A percentile compares a stretch with the other conserved stretches of the same genome.
Conservation (phyloP, 139 green algal genomes). For the Diplosphaera chodatii region DNA sequence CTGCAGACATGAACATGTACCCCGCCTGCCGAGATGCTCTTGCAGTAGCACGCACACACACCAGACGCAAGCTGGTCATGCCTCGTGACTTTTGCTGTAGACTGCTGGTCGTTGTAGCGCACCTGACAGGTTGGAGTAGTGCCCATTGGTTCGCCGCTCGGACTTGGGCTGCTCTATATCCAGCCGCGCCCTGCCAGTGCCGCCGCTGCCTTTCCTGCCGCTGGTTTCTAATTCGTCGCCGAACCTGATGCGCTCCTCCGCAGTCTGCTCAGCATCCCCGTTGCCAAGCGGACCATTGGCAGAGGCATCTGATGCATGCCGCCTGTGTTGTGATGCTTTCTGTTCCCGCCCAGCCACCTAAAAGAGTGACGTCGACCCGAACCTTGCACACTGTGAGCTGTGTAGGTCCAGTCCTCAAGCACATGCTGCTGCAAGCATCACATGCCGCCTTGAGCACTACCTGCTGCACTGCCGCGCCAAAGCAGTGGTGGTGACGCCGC, state of each 20-base stretch:
- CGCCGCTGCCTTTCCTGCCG: background rate
- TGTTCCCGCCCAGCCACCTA: too few relatives aligned
- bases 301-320: background rate
- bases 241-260: background rate
- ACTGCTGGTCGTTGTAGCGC: too few relatives aligned
- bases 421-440: too few relatives aligned
- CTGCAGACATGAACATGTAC: background rate
- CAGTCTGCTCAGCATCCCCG: background rate
- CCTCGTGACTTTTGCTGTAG: too few relatives aligned
- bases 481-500: background rate
- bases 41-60: too few relatives aligned
- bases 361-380: too few relatives aligned
- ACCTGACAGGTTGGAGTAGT: background rate
- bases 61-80: too few relatives aligned
- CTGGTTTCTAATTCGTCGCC: background rate
- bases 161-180: background rate
- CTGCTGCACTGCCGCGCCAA: background rate
- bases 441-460: background rate
- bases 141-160: background rate
- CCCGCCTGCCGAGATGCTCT: background rate
- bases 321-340: background rate
- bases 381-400: too few relatives aligned
- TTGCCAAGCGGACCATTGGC: background rate
- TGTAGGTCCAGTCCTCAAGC: too few relatives aligned
- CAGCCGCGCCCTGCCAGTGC: background rate